These are phyloP conservation scores for Linnemannia zychae DNA, from an alignment of 192 early-diverging fungal genomes.

Conservation along the genomic window DNA sequence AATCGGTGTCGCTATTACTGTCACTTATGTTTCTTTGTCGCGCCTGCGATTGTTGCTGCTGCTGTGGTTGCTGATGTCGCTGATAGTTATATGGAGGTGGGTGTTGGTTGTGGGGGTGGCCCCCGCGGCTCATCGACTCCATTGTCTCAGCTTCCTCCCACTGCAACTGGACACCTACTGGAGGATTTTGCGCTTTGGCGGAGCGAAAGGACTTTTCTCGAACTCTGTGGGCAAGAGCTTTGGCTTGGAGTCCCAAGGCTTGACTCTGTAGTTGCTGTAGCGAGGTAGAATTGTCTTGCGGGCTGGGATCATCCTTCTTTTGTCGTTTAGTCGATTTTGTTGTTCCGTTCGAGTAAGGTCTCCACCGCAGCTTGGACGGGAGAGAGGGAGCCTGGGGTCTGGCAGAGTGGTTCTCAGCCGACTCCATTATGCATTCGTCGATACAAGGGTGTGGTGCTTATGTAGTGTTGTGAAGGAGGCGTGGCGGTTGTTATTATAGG, in stretches of 20 bases:
- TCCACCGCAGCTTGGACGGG: conserved; percentile 47
- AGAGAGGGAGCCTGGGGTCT: conserved; percentile 10
- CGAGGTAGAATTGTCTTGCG: not conserved
- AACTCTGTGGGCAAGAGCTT: conserved; percentile 37
- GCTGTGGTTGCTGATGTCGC: not conserved
- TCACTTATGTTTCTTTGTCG: not conserved
- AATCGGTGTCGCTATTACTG: not conserved
- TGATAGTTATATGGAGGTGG: conserved; percentile 7
- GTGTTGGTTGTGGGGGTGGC: conserved; percentile 40
- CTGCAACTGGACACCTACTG: conserved; percentile 30
- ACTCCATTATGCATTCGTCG: conserved; percentile 27
- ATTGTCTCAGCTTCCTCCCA: conserved; percentile 56
- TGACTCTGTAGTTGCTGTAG: not conserved
- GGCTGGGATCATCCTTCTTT: conserved; percentile 20
- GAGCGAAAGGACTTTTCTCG: not conserved
- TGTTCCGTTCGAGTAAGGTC: conserved; percentile 36
- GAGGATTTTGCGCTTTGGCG: not conserved
- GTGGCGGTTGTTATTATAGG: not conserved
- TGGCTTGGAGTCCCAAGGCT: conserved; percentile 16
- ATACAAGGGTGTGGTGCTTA: too few species aligned
- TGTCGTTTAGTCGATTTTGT: conserved; percentile 12
- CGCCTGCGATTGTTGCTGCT: not conserved
- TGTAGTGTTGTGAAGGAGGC: not conserved
- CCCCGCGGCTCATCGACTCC: conserved; percentile 52
- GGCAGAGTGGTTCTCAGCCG: conserved; percentile 22